Evolutionary conservation across 1,284 basidiomycete species (phyloP), one percentile per base, ranked within the genome.

Genomic region (Leucocoprinus gongylophorus): DNA sequence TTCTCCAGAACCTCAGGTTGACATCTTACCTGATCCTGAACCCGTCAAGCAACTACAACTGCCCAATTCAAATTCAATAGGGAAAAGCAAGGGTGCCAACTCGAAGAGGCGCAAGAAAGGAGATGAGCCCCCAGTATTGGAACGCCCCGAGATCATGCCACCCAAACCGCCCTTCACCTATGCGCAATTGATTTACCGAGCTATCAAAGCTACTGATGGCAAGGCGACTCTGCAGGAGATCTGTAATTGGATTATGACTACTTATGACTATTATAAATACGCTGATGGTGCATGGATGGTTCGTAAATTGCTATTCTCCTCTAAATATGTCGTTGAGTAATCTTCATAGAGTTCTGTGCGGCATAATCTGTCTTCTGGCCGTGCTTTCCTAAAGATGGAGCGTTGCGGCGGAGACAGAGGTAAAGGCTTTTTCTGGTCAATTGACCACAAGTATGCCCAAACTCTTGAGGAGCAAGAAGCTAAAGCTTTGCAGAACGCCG

Each of bases 161-260:
- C 83, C 83, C 18, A 88, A 88, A 64, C 88, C 88, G 18, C 74
- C 79, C 30, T 74, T 83, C 50, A 90, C 88, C 35, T 88, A 90
- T 67, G 83, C 85, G 20, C 85, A 88, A 59, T 72, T 91, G 48
- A 90, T 88, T 58, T 87, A 84, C 70, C 79, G 81, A 42, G 85
- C 88, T 53, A 88, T 91, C 66, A 88, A 83, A 61, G 78, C 77
- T 30, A 76, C 88, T 59, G 83, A 84, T 42, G 90, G 89, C 38
- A 88, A 91, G 65, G 91, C 89, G 26, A 95, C 94, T 0, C 65
- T 97, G 54, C 91, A 94, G 58, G 91, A 95, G 62, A 92, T 97
- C 46, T 92, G 91, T 64, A 81, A 82, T 50, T 97, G 92, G 91
- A 91, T 97, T 56, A 83, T 86, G 62, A 85, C 85, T 45, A 85